Evolutionary conservation across 257 asterid species (phyloP), one percentile per base, ranked within the genome.

Genomic region (Przewalskia tangutica): DNA sequence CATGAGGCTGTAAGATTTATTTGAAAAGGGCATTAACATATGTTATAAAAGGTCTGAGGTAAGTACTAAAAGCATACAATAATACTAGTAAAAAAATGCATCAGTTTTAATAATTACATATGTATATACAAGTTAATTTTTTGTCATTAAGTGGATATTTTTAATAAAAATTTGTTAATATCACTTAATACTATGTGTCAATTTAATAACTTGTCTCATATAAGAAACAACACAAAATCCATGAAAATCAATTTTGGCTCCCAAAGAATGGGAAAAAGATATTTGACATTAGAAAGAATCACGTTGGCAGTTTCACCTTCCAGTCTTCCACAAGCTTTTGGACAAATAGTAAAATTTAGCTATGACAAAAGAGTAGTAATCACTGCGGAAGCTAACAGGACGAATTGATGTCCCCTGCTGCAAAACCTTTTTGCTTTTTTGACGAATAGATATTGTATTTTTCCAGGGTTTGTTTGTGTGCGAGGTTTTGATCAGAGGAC

Each of bases 391-490:
- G 42, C 46, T 13, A 75, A 50, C 46, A 75, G 40, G 44, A 75
- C 50, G 46, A 50, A 51, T 50, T 73, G 79, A 50, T 54, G 42
- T 20, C 18, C 59, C 59, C 42, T 73, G 79, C 12, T 46, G 42
- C 79, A 48, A 71, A 48, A 68, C 38, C 67, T 32, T 70, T 53
- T 48, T 71, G 64, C 40, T 55, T 84, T 64, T 67, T 44, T 34
- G 63, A 77, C 44, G 20, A 36, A 64, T 79, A 13, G 76, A 53
- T 38, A 50, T 81, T 23, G 68, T 58, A 63, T 64, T 36, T 85
- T 85, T 85, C 50, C 97, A 95, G 99, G 99, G 62, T 94, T 94
- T 65, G 97, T 95, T 32, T 95, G 99, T 82, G 98, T 95, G 18
- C 87, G 99, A 86, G 99, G 99, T 70, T 95, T 95, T 77, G 99